phyloP scores from a whole-genome alignment of 202 grass and related monocot species.

The Saccharum hybrid region DNA sequence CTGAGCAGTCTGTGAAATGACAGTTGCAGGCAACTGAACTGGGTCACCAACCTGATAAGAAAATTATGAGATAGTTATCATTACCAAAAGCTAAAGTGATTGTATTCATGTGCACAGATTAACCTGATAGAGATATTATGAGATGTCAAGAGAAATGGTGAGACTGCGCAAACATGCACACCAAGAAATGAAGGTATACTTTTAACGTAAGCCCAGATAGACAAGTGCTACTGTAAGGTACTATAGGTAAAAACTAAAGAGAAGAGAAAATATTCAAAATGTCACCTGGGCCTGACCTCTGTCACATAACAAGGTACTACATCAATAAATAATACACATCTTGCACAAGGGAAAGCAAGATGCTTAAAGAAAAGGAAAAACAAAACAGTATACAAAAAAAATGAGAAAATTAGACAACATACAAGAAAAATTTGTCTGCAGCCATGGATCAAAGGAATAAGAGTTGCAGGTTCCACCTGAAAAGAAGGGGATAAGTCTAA shows the following conservation, averaged over 20 bases:
- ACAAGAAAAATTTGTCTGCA: conserved; percentile 98
- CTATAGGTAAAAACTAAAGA: not conserved
- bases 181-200: conserved; percentile 19
- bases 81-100: conserved; percentile 36
- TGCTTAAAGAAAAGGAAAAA: not conserved
- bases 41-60: conserved; percentile 83
- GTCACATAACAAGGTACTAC: conserved; percentile 21
- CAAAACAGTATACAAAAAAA: not conserved
- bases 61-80: conserved; percentile 24
- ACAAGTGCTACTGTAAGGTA: conserved; percentile 19
- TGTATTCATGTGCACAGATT: conserved; percentile 18
- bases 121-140: not conserved
- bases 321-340: conserved; percentile 26
- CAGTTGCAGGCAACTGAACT: conserved; percentile 94
- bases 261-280: conserved; percentile 17
- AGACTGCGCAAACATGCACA: not conserved
- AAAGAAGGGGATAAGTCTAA: conserved; percentile 40
- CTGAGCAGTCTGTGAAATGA: conserved; percentile 79
- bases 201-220: conserved; percentile 2
- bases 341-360: conserved; percentile 2
- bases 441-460: conserved; percentile 87
- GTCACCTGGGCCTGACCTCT: conserved; percentile 7
- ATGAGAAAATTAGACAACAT: conserved; percentile 36
- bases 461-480: conserved; percentile 90
- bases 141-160: conserved; percentile 17